Conservation (phyloP, 1,284 basidiomycete genomes). For the Pseudozyma sp. region DNA sequence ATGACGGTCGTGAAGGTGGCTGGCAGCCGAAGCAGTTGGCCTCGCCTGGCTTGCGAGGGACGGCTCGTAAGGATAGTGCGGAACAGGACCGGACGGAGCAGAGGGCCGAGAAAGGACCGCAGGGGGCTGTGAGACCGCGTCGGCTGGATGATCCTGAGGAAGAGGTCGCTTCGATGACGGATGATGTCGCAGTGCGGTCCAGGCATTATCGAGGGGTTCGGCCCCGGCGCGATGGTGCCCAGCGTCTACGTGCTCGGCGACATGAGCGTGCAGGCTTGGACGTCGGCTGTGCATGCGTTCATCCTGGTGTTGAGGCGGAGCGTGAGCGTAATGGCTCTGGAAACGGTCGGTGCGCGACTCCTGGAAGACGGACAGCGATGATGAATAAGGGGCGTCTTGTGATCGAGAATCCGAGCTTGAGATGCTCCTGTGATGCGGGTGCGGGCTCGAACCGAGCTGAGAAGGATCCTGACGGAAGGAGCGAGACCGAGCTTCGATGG, state of each 20-base stretch:
- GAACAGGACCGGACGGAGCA: neutral
- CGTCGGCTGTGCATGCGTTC: slow-evolving; percentile 6
- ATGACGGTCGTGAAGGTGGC: neutral
- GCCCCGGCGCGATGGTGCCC: neutral
- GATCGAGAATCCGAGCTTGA: neutral
- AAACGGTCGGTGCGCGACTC: slow-evolving; percentile 5
- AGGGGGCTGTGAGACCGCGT: neutral
- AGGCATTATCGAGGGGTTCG: neutral
- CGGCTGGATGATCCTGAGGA: slow-evolving; percentile 5
- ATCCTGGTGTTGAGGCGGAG: neutral
- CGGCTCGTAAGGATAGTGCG: neutral
- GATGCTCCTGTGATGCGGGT: neutral
- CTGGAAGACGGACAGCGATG: neutral
- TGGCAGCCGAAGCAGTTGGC: neutral
- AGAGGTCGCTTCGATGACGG: slow-evolving; percentile 8
- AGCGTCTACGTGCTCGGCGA: neutral
- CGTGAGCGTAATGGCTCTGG: neutral
- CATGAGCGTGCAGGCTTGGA: neutral
- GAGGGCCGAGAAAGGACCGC: neutral
- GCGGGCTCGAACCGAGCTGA: neutral
- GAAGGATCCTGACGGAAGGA: neutral
- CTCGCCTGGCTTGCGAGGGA: neutral
- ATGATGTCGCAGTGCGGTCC: neutral
- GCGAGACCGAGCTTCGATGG: neutral
- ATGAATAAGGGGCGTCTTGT: neutral